Evolutionary conservation across 1,284 basidiomycete genomes (phyloP).

Genomic region (Xerocomus nothofagi): DNA sequence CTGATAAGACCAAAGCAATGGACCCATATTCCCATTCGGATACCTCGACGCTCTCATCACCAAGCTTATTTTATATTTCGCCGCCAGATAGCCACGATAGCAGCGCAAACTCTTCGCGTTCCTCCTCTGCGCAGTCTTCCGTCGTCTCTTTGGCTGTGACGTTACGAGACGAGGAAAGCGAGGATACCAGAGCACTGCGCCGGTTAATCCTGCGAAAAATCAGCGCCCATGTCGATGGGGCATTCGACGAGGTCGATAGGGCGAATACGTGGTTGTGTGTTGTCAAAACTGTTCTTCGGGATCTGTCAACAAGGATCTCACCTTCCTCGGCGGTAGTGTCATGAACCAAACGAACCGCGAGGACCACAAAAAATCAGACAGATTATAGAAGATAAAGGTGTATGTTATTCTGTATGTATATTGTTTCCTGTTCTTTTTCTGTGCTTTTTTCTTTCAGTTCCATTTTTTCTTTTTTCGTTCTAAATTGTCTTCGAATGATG

Average conservation of each 20-base stretch:
- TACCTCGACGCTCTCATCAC: conserved; percentile 33
- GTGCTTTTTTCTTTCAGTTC: neutral
- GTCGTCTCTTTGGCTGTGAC: conserved; percentile 39
- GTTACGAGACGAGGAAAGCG: conserved; percentile 49
- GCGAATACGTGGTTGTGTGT: conserved; percentile 58
- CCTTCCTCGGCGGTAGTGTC: conserved; percentile 27
- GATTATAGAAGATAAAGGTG: conserved; percentile 12
- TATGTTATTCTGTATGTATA: conserved; percentile 39
- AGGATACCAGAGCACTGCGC: conserved; percentile 58
- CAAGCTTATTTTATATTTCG: conserved; percentile 38
- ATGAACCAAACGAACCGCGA: conserved; percentile 12
- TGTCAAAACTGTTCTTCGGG: conserved; percentile 59
- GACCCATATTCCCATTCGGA: neutral
- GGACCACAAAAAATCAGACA: neutral
- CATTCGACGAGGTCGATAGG: conserved; percentile 65
- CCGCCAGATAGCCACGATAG: conserved; percentile 29
- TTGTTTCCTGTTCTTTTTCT: conserved; percentile 1
- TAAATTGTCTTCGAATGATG: neutral
- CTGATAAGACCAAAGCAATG: conserved; percentile 2
- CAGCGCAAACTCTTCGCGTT: conserved; percentile 36
- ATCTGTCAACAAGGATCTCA: conserved; percentile 52
- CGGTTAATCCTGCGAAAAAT: conserved; percentile 63
- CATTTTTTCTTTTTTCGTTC: conserved; percentile 6
- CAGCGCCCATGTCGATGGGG: conserved; percentile 52
- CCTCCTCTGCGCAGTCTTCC: conserved; percentile 43